Percentiles rank a stretch among this genome's conserved stretches.
Evolutionary conservation across 176 grass and related monocot genomes (phyloP).

Genomic region (Hordeum marinum): DNA sequence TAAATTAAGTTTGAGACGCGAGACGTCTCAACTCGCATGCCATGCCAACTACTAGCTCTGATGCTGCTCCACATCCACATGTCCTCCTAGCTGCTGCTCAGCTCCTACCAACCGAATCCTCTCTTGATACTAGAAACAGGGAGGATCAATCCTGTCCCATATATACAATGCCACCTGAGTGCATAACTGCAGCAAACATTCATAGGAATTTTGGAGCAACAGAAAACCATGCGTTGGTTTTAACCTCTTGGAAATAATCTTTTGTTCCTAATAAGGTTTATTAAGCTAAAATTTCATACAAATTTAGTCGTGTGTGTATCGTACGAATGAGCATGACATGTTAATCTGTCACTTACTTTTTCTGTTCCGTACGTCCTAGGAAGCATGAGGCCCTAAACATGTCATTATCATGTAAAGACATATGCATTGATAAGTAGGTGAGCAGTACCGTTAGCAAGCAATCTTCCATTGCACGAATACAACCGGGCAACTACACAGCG

Average conservation of each 20-base stretch:
- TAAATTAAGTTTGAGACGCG: not conserved
- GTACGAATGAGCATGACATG: not conserved
- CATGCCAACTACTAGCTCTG: not conserved
- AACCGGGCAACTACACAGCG: not conserved
- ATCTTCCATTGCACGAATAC: not conserved
- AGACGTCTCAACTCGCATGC: slow-evolving; percentile 1
- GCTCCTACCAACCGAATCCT: not conserved
- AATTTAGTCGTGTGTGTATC: not conserved
- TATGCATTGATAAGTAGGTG: slow-evolving; percentile 13
- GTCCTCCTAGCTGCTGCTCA: not conserved
- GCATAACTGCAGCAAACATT: not conserved
- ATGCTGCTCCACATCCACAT: not conserved
- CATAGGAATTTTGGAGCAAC: too few species aligned
- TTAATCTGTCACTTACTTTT: not conserved
- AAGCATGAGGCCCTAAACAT: not conserved
- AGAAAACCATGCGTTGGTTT: not conserved
- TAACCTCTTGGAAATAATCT: not conserved
- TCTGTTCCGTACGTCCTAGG: not conserved
- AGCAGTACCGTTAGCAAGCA: not conserved
- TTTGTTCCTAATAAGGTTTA: not conserved
- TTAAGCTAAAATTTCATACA: not conserved
- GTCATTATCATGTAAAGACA: not conserved
- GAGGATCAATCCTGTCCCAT: not conserved
- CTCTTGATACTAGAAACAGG: not conserved
- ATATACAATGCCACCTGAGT: not conserved